phyloP scores from a whole-genome alignment of 345 rosid species.

The Triadica sebifera region DNA sequence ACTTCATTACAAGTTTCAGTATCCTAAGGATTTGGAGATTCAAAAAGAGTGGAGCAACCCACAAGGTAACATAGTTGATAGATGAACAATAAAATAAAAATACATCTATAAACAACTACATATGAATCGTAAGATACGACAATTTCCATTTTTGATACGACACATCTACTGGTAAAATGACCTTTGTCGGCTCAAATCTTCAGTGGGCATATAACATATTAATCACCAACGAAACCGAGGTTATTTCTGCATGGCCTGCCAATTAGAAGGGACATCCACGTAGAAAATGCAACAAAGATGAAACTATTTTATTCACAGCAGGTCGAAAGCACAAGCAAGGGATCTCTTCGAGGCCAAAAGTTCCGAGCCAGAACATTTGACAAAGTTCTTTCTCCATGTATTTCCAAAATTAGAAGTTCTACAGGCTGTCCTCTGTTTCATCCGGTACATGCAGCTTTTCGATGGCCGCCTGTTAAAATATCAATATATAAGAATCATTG shows the following conservation, averaged over 20 bases:
- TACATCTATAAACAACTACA: constrained; percentile 15
- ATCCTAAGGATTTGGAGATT: background rate
- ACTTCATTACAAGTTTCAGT: constrained; percentile 1
- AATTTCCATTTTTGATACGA: background rate
- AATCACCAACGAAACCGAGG: constrained; percentile 30
- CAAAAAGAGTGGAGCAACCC: background rate
- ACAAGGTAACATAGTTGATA: too few relatives aligned
- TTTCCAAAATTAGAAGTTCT: constrained; percentile 17
- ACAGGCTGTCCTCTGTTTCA: constrained; percentile 69
- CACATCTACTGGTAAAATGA: constrained; percentile 24
- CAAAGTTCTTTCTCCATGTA: constrained; percentile 10
- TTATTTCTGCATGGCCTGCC: constrained; percentile 26
- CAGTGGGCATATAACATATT: constrained; percentile 13
- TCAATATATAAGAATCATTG: background rate
- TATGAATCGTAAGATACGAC: constrained; percentile 20
- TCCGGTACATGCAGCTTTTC: constrained; percentile 97
- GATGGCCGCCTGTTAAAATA: constrained; percentile 76
- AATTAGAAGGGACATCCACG: background rate
- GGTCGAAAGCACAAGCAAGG: constrained; percentile 51
- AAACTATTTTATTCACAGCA: constrained; percentile 17
- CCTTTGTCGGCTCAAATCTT: constrained; percentile 16
- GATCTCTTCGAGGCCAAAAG: constrained; percentile 19
- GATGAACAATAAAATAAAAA: background rate
- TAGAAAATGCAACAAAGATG: background rate
- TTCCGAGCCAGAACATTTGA: constrained; percentile 21